Evolutionary conservation across 1,284 basidiomycete species (phyloP), one percentile per base, ranked within the genome.

Genomic region (Trichosporon sp.): DNA sequence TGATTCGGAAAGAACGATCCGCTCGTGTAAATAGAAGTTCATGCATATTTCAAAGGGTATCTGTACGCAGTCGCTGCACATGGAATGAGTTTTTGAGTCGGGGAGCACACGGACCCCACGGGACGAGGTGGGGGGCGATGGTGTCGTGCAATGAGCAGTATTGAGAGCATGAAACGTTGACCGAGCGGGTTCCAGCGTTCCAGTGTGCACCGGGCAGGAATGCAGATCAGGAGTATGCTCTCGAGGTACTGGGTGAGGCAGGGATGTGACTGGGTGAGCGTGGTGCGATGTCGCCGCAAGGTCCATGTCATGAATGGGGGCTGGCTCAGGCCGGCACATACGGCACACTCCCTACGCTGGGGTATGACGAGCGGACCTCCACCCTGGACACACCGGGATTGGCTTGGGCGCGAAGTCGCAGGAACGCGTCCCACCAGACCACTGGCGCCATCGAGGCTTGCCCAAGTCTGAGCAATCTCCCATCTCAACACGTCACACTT

Each of bases 11-110:
- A 12, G 11, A 12, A 40, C 38, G 12, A 40, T 40, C 38, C 43
- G 43, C 43, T 46, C 51, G 32, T 63, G 61, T 63, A 37, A 10
- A 63, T 63, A 63, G 61, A 63, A 35, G 31, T 37, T 37, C 37
- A 63, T 63, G 61, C 32, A 32, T 63, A 14, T 16, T 26, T 19
- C 32, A 16, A 16, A 37, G 32, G 31, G 61, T 63, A 63, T n/a
- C 16, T 59, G 32, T 26, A 59, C 43, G 16, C 14, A 46, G 4
- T n/a, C 4, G 16, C 26, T 26, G 43, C 2, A 4, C 43, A n/a
- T 16, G 2, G 16, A 46, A 4, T 14, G 43, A 6, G 43, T 14
- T 10, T 40, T 40, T 40, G 38, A 10, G 38, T 2, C 38, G 38
- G 38, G 38, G 8, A 40, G 11, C 38, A 12, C 38, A 40, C 38